Base-by-base conservation (phyloP, 331 rosid genomes). In the Spiraea crenata region DNA sequence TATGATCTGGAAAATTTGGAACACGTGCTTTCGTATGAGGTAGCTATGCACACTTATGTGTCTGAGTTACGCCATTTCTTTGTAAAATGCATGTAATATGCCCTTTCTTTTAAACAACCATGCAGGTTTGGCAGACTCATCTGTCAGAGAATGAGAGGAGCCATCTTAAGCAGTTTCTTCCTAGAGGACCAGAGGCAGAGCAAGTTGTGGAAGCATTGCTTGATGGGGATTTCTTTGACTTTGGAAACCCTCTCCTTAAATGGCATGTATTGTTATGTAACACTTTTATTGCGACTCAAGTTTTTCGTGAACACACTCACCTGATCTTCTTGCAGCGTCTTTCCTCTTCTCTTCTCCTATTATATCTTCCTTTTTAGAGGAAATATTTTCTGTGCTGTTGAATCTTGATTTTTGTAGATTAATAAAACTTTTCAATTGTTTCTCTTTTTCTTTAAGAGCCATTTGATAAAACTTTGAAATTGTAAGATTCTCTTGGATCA, bases 1-100 rank as follows among this genome's bases (percentile, higher is more conserved):
- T 91, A 87, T 77, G 83, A 77, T 66, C 71, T 88, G 84, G 86
- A 88, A 80, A 80, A 85, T 78, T 79, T 91, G 74, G 81, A 79
- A 63, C 92, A 83, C 40, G 91, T 91, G 77, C 95, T 95, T 72
- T 86, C 96, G 0, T 77, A 74, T 55, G 96, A 95, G 96, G 99
- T 95, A 82, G 75, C 68, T 49, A 73, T 72, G 42, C 68, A 64
- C 55, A 54, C 39, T 65, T 73, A 2, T 70, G 14, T 70, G 54
- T 66, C 71, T 61, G 63, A 66, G 40, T 40, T 52, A 52, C 58
- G 60, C 25, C 57, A 57, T 35, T 16, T 47, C 19, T 58, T 9
- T 55, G 52, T 37, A 49, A 11, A 57, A 57, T 60, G 75, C 51
- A 12, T 71, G 63, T 74, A 49, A 57, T 51, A 72, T 74, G 65